Evolutionary conservation across 108 stramenopile species (phyloP).

Genomic region (Cyclotella baltica): DNA sequence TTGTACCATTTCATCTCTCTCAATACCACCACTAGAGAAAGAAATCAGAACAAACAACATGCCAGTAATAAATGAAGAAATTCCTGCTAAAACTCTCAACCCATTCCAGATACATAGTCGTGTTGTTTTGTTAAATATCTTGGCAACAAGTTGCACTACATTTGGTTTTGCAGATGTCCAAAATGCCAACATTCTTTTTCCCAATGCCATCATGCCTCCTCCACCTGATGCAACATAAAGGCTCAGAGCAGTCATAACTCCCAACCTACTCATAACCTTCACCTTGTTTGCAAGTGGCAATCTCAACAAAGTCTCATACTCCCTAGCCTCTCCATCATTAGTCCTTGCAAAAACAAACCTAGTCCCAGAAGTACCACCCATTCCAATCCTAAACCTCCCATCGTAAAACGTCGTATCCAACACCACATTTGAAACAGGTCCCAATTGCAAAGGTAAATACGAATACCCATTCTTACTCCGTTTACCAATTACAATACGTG

Average conservation of each 20-base stretch:
- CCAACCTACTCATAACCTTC: conserved; percentile 32
- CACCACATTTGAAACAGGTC: conserved; percentile 71
- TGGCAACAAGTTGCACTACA: not conserved
- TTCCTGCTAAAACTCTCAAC: conserved; percentile 29
- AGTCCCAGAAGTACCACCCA: conserved; percentile 77
- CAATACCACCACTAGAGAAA: conserved; percentile 47
- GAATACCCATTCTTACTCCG: conserved; percentile 8
- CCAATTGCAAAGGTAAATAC: conserved; percentile 53
- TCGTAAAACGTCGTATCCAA: conserved; percentile 77
- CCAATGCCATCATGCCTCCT: not conserved
- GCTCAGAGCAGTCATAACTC: conserved; percentile 20
- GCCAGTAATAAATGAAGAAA: conserved; percentile 23
- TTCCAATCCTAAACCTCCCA: conserved; percentile 61
- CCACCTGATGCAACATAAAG: conserved; percentile 31
- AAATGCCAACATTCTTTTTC: not conserved
- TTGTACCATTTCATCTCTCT: conserved; percentile 25
- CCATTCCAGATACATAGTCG: not conserved
- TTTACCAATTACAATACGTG: conserved; percentile 67
- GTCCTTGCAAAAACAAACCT: conserved; percentile 68
- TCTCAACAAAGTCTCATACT: conserved; percentile 36
- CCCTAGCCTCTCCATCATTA: conserved; percentile 28
- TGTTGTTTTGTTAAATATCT: not conserved
- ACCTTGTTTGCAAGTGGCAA: conserved; percentile 32
- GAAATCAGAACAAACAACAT: conserved; percentile 20
- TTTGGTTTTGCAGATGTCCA: not conserved